Base-by-base conservation (phyloP, 495 filamentous ascomycete genomes). In the Penicillium herquei region DNA sequence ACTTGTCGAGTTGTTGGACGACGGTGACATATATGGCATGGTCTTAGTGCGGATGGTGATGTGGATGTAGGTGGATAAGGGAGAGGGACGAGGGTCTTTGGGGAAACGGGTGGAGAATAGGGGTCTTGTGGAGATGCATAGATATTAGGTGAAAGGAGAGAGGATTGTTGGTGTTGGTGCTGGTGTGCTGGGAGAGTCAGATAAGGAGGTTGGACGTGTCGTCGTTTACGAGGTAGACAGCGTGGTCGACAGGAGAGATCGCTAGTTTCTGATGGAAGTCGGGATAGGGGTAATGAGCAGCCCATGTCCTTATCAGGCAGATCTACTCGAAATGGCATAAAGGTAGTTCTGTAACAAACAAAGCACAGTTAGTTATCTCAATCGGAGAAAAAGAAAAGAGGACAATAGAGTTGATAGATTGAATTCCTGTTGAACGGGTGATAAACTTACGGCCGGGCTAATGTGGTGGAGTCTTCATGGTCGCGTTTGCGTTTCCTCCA, bases 1-100 rank as follows among this genome's bases (percentile, higher is more conserved):
- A 80, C 68, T 43, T 72, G 64, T 21, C 69, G 71, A 4, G 72
- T 75, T 6, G 74, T 78, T 2, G 80, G 80, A 48, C 70, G 72
- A 17, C 77, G 67, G 49, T 78, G 69, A 49, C 80, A 83, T 49
- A 83, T 74, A 59, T 83, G 76, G 35, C 80, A 83, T 2, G 77
- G 75, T 30, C 70, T 69, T 2, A 81, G 68, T 17, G 64, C 66
- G 0, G 68, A 63, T 7, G 65, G 55, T 32, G 70, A 66, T 18
- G 65, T 54, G 26, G 70, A 66, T 18, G 65, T 54, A 31, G 66
- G 65, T 34, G 55, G 56, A 39, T 64, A 58, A 18, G 61, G 46
- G 8, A 64, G 49, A 0, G 70, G 68, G 16, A 72, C 59, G 26
- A 70, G 45, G 6, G 68, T 68, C 51, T 67, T 74, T 3, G 71